A percentile compares a stretch with the other conserved stretches of the same genome.
phyloP scores from a whole-genome alignment of 345 rosid genomes.

The Lepidium africanum region DNA sequence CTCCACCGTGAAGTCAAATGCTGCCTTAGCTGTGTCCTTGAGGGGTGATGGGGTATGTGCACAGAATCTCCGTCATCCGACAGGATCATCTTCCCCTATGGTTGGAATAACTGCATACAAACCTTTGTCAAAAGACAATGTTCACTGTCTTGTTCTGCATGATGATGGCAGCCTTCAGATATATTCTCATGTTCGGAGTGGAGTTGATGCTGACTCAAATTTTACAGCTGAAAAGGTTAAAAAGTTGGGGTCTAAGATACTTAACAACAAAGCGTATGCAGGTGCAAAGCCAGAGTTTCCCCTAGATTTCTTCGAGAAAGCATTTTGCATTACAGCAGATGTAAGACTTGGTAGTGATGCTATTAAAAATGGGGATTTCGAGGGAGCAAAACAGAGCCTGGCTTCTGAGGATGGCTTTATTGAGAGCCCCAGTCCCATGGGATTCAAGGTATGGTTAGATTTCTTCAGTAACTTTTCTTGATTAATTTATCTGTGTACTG shows the following conservation, averaged over 20 bases:
- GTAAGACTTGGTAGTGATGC: conserved; percentile 93
- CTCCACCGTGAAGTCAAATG: conserved; percentile 66
- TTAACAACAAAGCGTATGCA: conserved; percentile 70
- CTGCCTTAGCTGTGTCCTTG: conserved; percentile 64
- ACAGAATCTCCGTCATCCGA: conserved; percentile 77
- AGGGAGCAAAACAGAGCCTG: conserved; percentile 86
- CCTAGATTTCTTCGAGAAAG: conserved; percentile 95
- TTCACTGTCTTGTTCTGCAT: conserved; percentile 88
- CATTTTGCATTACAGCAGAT: conserved; percentile 84
- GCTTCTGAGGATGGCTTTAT: conserved; percentile 89
- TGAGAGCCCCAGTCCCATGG: conserved; percentile 77
- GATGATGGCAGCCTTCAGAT: conserved; percentile 99
- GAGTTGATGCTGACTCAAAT: conserved; percentile 56
- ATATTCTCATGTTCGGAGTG: conserved; percentile 60
- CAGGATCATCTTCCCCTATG: conserved; percentile 69
- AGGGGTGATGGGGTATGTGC: conserved; percentile 55
- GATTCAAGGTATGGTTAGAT: conserved; percentile 67
- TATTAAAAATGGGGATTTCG: conserved; percentile 84
- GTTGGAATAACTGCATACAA: conserved; percentile 92
- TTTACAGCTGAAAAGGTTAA: conserved; percentile 74
- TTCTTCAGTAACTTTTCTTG: not conserved
- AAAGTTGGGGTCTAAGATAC: conserved; percentile 80
- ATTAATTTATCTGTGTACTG: not conserved
- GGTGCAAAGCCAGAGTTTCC: conserved; percentile 87
- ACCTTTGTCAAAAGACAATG: conserved; percentile 87